These are phyloP conservation scores for Nepenthes mirabilis DNA, from an alignment of 148 eudicot species.

Conservation along the genomic window DNA sequence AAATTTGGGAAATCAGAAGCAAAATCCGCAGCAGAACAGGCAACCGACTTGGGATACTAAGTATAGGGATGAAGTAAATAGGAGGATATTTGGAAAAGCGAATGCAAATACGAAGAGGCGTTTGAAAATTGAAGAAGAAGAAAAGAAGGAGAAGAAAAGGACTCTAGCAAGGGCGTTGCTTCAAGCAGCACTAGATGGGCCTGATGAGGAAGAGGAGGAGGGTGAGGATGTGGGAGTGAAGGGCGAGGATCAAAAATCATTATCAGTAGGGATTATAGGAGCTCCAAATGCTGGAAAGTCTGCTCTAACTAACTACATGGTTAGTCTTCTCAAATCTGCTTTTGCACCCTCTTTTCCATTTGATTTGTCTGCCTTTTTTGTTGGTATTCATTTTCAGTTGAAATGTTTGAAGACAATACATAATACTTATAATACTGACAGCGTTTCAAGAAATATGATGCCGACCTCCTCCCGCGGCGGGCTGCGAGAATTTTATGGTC, in stretches of 20 bases:
- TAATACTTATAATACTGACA: no score
- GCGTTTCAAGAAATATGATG: no score
- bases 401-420: no score
- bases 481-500: no score
- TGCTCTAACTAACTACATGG: slow-evolving; percentile 82
- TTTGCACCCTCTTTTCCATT: not conserved
- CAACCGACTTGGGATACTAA: slow-evolving; percentile 51
- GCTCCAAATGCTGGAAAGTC: slow-evolving; percentile 99
- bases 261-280: slow-evolving; percentile 84
- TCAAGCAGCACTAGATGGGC: slow-evolving; percentile 39
- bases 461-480: no score
- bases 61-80: slow-evolving; percentile 45
- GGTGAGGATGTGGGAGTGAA: slow-evolving; percentile 34
- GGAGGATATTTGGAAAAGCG: slow-evolving; percentile 25
- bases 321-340: slow-evolving; percentile 9
- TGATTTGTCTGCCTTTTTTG: not conserved
- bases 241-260: slow-evolving; percentile 70
- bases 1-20: slow-evolving; percentile 5
- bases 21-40: not conserved
- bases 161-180: slow-evolving; percentile 59
- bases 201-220: slow-evolving; percentile 33
- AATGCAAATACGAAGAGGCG: slow-evolving; percentile 14
- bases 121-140: slow-evolving; percentile 1
- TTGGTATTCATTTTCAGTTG: not conserved
- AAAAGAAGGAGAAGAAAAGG: slow-evolving; percentile 24